These are phyloP conservation scores for Forsythia suspensa DNA, from an alignment of 257 asterid species.

Conservation along the genomic window DNA sequence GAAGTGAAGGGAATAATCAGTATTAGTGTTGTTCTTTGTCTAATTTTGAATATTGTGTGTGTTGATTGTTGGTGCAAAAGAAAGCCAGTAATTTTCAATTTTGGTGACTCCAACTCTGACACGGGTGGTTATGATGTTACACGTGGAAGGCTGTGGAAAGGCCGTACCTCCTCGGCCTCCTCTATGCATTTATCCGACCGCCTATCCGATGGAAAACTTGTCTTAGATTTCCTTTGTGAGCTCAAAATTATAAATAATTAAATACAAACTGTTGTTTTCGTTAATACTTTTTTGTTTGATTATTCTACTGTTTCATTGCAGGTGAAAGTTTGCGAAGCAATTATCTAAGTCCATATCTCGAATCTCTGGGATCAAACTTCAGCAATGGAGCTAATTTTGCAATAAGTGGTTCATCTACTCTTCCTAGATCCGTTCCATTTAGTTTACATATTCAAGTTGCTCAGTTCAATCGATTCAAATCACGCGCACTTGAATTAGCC, in stretches of 20 bases:
- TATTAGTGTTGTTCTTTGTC: background rate
- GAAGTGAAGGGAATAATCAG: background rate
- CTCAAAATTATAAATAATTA: background rate
- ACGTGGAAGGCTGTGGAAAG: constrained; percentile 29
- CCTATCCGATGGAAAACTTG: constrained; percentile 15
- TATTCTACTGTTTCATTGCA: constrained; percentile 8
- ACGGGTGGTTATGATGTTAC: constrained; percentile 48
- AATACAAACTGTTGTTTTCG: background rate
- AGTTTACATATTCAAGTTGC: constrained; percentile 35
- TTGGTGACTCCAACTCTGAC: constrained; percentile 60
- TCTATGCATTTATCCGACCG: constrained; percentile 27
- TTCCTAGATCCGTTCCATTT: constrained; percentile 27
- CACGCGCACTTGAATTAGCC: constrained; percentile 15
- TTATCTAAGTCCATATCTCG: constrained; percentile 44
- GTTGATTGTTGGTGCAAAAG: constrained; percentile 9
- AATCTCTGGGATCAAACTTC: constrained; percentile 36
- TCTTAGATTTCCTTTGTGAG: constrained; percentile 41
- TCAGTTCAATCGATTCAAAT: constrained; percentile 38
- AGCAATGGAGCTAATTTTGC: constrained; percentile 53
- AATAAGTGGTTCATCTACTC: constrained; percentile 32
- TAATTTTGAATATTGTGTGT: no score
- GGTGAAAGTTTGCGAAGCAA: constrained; percentile 35
- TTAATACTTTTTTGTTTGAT: background rate
- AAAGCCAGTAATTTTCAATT: constrained; percentile 44
- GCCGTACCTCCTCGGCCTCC: constrained; percentile 47